A percentile compares a stretch with the other conserved stretches of the same genome.
Evolutionary conservation across 768 basidiomycete genomes (phyloP).

Genomic region (Pleurotus eryngii): DNA sequence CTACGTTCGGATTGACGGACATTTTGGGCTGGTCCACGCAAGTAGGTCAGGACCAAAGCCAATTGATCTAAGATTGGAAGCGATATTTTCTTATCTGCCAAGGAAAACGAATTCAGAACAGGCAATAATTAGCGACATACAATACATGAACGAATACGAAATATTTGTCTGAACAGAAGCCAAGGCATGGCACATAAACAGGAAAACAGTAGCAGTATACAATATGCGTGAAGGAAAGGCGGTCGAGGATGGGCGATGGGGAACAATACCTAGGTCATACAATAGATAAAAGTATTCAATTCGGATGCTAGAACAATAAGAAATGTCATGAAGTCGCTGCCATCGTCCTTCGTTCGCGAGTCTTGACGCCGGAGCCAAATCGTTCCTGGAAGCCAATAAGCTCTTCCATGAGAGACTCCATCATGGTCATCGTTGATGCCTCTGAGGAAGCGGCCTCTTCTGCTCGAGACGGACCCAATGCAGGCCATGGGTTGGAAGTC

Average conservation of each 20-base stretch:
- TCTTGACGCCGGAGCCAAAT: constrained; percentile 59
- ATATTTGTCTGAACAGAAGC: background rate
- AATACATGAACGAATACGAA: constrained; percentile 2
- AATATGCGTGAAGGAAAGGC: background rate
- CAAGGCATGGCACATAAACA: background rate
- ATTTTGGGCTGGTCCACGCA: background rate
- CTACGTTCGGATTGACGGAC: background rate
- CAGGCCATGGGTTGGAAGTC: background rate
- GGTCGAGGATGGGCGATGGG: background rate
- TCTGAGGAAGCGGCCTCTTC: background rate
- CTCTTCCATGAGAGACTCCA: constrained; percentile 92
- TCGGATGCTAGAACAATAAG: constrained; percentile 5
- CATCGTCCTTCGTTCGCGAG: constrained; percentile 45
- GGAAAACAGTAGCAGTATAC: background rate
- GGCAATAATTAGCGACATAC: background rate
- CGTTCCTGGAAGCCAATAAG: constrained; percentile 85
- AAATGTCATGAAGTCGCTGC: constrained; percentile 21
- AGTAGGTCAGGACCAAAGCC: background rate
- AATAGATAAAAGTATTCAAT: constrained; percentile 7
- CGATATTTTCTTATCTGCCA: constrained; percentile 1
- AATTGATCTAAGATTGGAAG: no score
- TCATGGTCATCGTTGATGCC: constrained; percentile 66
- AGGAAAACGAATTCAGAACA: background rate
- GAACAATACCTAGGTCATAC: background rate
- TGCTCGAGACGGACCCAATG: background rate